Conservation (phyloP, 106 monocot genomes). For the Hemerocallis citrina region DNA sequence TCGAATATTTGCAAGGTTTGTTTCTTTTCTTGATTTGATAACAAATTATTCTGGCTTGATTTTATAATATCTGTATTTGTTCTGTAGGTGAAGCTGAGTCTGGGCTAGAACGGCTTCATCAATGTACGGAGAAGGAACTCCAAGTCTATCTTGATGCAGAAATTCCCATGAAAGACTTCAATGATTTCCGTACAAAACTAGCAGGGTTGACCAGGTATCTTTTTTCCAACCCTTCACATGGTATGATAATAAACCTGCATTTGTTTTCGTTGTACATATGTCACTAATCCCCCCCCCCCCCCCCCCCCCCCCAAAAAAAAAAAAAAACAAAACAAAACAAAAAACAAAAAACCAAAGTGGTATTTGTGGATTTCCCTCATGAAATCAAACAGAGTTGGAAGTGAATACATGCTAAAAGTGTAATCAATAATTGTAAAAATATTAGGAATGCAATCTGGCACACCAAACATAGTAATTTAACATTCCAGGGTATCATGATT, state of each 20-base stretch:
- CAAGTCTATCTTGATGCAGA: constrained; percentile 55
- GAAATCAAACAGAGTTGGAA: no score
- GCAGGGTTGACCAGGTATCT: constrained; percentile 87
- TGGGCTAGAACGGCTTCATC: constrained; percentile 93
- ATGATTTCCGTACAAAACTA: constrained; percentile 81
- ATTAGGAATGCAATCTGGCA: no score
- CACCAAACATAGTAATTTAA: no score
- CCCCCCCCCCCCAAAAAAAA: no score
- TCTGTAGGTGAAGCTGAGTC: constrained; percentile 92
- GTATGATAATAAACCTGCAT: background rate
- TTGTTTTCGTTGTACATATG: no score
- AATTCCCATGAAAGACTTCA: constrained; percentile 64
- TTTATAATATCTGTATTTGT: constrained; percentile 2
- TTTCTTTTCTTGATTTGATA: background rate
- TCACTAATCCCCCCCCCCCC: no score
- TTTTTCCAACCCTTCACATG: background rate
- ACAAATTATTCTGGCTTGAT: background rate
- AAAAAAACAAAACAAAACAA: no score
- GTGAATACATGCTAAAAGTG: no score
- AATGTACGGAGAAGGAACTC: constrained; percentile 96
- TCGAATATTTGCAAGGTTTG: constrained; percentile 97
- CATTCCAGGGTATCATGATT: no score
- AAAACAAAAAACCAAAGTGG: no score
- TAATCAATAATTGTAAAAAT: no score
- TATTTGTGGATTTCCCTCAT: no score